A percentile compares a stretch with the other conserved stretches of the same genome.
These are phyloP conservation scores for Nicotiana noctiflora DNA, from an alignment of 257 asterid species.

Conservation along the genomic window DNA sequence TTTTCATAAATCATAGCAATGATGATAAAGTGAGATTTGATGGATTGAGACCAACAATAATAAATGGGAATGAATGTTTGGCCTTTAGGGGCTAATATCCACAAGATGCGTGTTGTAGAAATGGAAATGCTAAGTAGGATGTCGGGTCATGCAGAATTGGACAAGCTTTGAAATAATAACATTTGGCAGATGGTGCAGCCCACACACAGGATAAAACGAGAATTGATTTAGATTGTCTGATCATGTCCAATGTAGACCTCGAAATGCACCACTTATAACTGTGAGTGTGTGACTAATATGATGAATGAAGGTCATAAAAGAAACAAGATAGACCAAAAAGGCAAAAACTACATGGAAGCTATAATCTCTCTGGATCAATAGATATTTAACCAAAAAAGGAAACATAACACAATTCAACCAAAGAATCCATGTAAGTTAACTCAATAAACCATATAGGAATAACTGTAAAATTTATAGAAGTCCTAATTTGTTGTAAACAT, in stretches of 20 bases:
- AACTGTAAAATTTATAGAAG: neutral
- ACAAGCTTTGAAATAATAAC: neutral
- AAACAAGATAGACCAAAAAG: neutral
- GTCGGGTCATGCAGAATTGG: neutral
- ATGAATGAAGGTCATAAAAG: neutral
- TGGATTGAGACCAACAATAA: neutral
- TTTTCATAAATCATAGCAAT: neutral
- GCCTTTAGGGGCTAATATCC: neutral
- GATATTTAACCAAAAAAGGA: neutral
- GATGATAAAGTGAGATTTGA: neutral
- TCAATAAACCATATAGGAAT: neutral
- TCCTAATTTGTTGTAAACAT: neutral
- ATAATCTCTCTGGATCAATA: neutral
- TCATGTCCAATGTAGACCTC: neutral
- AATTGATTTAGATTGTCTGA: neutral
- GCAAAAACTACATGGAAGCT: neutral
- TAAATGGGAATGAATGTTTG: neutral
- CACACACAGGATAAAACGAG: neutral
- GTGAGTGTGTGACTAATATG: neutral
- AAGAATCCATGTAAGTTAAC: neutral
- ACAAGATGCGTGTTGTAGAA: neutral
- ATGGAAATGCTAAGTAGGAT: neutral
- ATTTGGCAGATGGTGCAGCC: neutral
- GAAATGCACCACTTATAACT: neutral
- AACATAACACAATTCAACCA: neutral